phyloP scores from a whole-genome alignment of 768 basidiomycete genomes.

The Fomitopsis serialis region DNA sequence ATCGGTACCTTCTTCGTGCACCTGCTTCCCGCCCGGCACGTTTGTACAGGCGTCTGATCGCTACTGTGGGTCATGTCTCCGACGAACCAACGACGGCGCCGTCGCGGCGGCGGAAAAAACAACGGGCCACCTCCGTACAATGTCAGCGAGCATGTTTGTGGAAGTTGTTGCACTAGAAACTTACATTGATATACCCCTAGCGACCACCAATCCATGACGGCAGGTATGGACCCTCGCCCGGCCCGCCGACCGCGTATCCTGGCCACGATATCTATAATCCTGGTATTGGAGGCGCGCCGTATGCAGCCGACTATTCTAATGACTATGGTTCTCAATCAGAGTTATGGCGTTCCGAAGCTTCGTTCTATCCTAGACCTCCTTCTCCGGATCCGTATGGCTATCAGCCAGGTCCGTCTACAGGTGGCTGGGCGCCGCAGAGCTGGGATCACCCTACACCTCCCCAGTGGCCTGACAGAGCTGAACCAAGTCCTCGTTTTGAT shows the following conservation, averaged over 20 bases:
- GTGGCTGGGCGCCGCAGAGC: slow-evolving; percentile 40
- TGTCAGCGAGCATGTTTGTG: background rate
- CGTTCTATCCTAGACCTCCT: slow-evolving; percentile 39
- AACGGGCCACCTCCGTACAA: slow-evolving; percentile 1
- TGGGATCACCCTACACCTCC: slow-evolving; percentile 34
- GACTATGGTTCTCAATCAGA: slow-evolving; percentile 40
- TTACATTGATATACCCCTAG: background rate
- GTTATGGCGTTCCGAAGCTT: slow-evolving; percentile 28
- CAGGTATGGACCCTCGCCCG: slow-evolving; percentile 18
- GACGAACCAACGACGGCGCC: background rate
- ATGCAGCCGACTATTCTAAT: slow-evolving; percentile 44
- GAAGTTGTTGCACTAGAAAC: too few relatives aligned
- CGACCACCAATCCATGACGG: background rate
- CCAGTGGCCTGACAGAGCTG: slow-evolving; percentile 39
- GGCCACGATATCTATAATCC: slow-evolving; percentile 10
- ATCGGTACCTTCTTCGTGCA: slow-evolving; percentile 3
- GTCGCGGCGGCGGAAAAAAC: background rate
- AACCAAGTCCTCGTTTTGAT: slow-evolving; percentile 18
- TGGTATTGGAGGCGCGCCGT: slow-evolving; percentile 32
- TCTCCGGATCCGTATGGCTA: slow-evolving; percentile 48
- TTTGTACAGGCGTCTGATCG: slow-evolving; percentile 2
- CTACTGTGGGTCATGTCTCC: slow-evolving; percentile 5
- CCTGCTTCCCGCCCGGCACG: slow-evolving; percentile 1
- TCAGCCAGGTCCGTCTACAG: slow-evolving; percentile 33
- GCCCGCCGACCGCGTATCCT: slow-evolving; percentile 33